phyloP scores from a whole-genome alignment of 2,329 filamentous ascomycete species.

The Tolypocladium amazonense region DNA sequence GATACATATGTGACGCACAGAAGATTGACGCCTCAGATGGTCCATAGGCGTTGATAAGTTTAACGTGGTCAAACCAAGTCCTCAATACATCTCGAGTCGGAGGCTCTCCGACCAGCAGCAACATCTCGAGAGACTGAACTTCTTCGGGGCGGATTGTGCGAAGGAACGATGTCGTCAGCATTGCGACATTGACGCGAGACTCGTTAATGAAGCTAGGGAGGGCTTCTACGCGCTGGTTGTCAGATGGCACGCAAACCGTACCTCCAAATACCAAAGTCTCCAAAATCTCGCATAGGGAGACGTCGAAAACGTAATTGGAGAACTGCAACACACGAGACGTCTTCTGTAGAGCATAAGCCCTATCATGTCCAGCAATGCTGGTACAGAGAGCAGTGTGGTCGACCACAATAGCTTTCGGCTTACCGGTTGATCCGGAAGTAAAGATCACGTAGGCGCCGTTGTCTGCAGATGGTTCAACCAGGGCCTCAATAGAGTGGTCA shows the following conservation, averaged over 20 bases:
- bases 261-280: constrained; percentile 1
- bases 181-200: background rate
- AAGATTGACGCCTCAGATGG: background rate
- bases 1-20: background rate
- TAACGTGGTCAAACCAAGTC: background rate
- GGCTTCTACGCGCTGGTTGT: background rate
- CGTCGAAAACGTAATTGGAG: constrained; percentile 5
- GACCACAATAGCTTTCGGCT: constrained; percentile 2
- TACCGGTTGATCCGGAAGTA: background rate
- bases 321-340: constrained; percentile 2
- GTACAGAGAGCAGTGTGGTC: background rate
- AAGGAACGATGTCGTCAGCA: constrained; percentile 2
- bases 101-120: constrained; percentile 3
- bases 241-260: constrained; percentile 5
- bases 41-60: background rate
- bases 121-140: background rate
- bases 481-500: background rate
- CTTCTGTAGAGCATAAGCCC: background rate
- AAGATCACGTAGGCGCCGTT: background rate
- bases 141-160: background rate
- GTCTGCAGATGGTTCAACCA: background rate
- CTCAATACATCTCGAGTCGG: background rate
- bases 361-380: background rate
- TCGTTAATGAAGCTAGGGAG: background rate
- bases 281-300: constrained; percentile 3